Evolutionary conservation across 306 rosid species (phyloP), one percentile per base, ranked within the genome.

Genomic region (Dalbergia cultrata): DNA sequence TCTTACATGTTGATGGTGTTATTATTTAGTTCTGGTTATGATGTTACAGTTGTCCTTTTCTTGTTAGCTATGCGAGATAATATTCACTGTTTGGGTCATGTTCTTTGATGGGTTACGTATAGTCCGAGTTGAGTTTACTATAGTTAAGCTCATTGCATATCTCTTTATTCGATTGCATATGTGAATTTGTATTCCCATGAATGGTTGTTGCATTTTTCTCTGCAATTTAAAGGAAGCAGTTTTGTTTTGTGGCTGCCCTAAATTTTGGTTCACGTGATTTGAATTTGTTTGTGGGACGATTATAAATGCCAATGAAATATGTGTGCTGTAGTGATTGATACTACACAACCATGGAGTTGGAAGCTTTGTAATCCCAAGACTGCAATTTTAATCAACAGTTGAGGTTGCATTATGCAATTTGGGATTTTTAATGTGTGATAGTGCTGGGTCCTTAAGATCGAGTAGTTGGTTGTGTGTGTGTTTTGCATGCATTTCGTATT

Each of bases 371-470:
- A 70, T 74, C 75, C 78, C 79, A 16, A 47, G 50, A 34, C 44
- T 19, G 9, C 31, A 44, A 31, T 16, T 66, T 68, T 21, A 41
- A 54, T 60, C 57, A 56, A 47, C 43, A 9, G 68, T 21, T 47
- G 81, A 61, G 35, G 8, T 63, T 74, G 74, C 56, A 31, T 52
- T 75, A 7, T 80, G 45, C 60, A 39, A 74, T 73, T 71, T 78
- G 72, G 54, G 62, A 49, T 60, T 35, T 60, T 21, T 45, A 74
- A 60, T 64, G 7, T 67, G 17, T 74, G 76, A 43, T 73, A 37
- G 54, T 58, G 53, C 10, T 80, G 17, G 21, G 62, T 60, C 33
- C 31, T 65, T 60, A n/a, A 6, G 50, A 9, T 39, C 43, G 44
- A 26, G 17, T 56, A 58, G 71, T 34, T 43, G 57, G 5, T 57